Percentiles rank a stretch among this genome's conserved stretches.
Evolutionary conservation across 2,329 filamentous ascomycete genomes (phyloP).

Genomic region (Xylariales sp.): DNA sequence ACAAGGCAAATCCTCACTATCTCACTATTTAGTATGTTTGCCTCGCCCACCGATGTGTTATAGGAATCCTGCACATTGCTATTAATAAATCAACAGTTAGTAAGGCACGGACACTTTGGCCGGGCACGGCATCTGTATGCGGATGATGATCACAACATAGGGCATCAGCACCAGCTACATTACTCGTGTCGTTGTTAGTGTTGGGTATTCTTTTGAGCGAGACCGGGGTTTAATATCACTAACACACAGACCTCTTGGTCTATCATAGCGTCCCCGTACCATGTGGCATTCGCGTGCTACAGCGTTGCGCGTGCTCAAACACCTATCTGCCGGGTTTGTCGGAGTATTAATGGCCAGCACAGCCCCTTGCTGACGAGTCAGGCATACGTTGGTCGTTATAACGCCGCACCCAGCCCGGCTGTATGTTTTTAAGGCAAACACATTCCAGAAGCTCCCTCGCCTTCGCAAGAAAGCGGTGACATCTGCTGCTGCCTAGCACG

Average conservation of each 20-base stretch:
- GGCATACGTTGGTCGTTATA: background rate
- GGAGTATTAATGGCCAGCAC: background rate
- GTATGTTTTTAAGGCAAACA: constrained; percentile 3
- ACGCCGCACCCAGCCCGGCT: too few species aligned
- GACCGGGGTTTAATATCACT: background rate
- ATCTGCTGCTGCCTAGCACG: constrained; percentile 9
- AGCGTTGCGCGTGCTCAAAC: too few species aligned
- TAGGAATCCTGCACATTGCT: constrained; percentile 1
- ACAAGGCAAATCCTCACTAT: background rate
- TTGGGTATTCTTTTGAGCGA: background rate
- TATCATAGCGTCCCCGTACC: constrained; percentile 11
- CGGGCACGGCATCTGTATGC: background rate
- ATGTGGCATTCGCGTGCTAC: constrained; percentile 1
- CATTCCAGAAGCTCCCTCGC: background rate
- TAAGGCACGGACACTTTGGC: constrained; percentile 7
- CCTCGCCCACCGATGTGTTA: constrained; percentile 11
- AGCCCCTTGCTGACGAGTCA: constrained; percentile 5
- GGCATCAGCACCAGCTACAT: too few species aligned
- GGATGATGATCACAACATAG: background rate
- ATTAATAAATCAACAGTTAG: constrained; percentile 6
- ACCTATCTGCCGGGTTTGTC: background rate
- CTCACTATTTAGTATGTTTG: constrained; percentile 4
- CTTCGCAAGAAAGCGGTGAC: background rate
- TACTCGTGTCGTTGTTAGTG: too few species aligned
- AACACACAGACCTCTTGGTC: background rate